Percentiles rank a stretch among this genome's conserved stretches.
Evolutionary conservation across 169 alveolate genomes (phyloP).

Genomic region (Eimeria maxima): DNA sequence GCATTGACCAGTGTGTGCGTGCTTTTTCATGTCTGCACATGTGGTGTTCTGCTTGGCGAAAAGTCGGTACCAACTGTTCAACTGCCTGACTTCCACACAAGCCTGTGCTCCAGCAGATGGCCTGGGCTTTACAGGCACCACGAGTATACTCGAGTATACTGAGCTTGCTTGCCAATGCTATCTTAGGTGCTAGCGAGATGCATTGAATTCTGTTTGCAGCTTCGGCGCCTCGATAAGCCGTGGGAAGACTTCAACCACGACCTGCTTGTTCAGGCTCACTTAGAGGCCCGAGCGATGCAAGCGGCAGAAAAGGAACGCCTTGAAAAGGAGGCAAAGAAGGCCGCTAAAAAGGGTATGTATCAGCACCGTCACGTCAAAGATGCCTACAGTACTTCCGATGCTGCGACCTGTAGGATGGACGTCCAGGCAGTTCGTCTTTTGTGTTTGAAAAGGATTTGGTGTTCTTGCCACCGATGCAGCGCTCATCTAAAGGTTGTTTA

Average conservation of each 20-base stretch:
- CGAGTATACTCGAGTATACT: no score
- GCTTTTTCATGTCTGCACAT: not conserved
- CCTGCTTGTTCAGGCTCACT: slow-evolving; percentile 71
- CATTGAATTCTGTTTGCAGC: slow-evolving; percentile 41
- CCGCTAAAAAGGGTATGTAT: slow-evolving; percentile 59
- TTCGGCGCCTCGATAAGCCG: slow-evolving; percentile 76
- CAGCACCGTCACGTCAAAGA: not conserved
- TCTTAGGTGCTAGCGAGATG: no score
- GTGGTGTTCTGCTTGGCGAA: not conserved
- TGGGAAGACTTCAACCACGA: slow-evolving; percentile 83
- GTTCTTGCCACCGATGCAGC: not conserved
- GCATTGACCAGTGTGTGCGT: not conserved
- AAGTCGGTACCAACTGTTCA: not conserved
- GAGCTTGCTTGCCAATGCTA: not conserved
- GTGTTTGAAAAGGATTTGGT: not conserved
- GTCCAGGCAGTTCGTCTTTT: not conserved
- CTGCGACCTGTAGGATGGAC: not conserved
- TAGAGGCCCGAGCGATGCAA: slow-evolving; percentile 68
- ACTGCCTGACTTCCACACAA: no score
- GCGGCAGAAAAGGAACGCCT: slow-evolving; percentile 68
- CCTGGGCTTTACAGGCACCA: no score
- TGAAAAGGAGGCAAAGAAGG: slow-evolving; percentile 63
- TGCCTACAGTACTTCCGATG: not conserved
- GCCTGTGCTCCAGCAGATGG: no score
- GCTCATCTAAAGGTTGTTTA: not conserved